Base-by-base conservation (phyloP, 2,329 filamentous ascomycete genomes). In the Laburnicola sp. region DNA sequence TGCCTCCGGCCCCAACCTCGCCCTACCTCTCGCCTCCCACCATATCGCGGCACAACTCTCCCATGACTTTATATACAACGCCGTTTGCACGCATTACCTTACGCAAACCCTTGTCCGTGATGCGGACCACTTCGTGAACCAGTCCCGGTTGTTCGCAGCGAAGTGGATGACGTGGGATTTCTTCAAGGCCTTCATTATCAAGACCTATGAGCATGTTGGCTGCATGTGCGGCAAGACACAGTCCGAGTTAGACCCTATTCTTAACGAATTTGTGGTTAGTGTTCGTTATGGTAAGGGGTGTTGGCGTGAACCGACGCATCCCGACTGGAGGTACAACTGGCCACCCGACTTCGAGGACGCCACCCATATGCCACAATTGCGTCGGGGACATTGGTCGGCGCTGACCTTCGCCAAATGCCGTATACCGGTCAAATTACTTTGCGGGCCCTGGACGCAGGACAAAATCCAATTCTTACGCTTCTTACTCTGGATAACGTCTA, bases 1-100 rank as follows among this genome's bases (percentile, higher is more conserved):
- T n/a, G 63, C 74, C 26, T 74, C 75, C 4, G 62, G 35, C 6
- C 59, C 76, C 23, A 79, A 81, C 54, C 56, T 78, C 28, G 75
- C 77, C 32, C 60, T 48, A 73, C 73, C 36, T 62, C 66, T 5
- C 56, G 62, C 36, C 4, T 82, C 80, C 0, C 66, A 65, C 0
- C 53, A 64, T 7, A 59, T 82, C 7, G 72, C 70, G n/a, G 44
- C 56, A 2, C 61, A 59, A 30, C 61, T 72, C 10, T 68, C 69
- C 3, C 56, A 55, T 27, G 44, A 58, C 1, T 62, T 63, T 48
- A 47, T 63, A 25, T 70, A 69, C 46, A 32, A 60, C 21, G 48
- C 51, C 2, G 48, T 59, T 3, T 70, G 68, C 54, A 53, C 58
- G n/a, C 39, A 64, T 30, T 62, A 65, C 28, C 53, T 71, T 11